Base-by-base conservation (phyloP, 345 rosid species). In the Camelina neglecta region DNA sequence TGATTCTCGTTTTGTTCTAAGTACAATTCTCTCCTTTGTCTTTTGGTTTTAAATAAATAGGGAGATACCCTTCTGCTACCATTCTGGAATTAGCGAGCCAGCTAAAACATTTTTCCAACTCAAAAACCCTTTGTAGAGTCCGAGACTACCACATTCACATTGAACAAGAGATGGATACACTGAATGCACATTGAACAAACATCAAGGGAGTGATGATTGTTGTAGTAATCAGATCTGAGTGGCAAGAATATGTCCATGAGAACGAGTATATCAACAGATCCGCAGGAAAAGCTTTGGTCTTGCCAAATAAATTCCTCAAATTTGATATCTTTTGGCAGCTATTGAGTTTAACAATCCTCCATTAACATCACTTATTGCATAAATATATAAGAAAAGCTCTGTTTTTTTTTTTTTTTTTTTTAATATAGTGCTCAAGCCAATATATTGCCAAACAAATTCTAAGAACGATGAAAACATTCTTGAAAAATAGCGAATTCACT, bases 251-350 rank as follows among this genome's bases (percentile, higher is more conserved):
- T 24, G 8, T 12, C 24, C 15, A 26, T 6, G 45, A 35, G 26
- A 59, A 59, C 31, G 42, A n/a, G 45, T 64, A 47, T 65, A 47
- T 65, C 56, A 48, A 11, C 13, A 42, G 15, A 39, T 39, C 45
- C 13, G 11, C 11, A 9, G 45, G 2, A 24, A 24, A 55, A 55
- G 10, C 20, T 29, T 3, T 55, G 18, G 13, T 11, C 16, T 55
- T 24, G 20, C 60, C 20, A 26, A 26, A 53, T 5, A 53, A 53
- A 7, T 20, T 51, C 3, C 54, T 4, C 13, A 21, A 53, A 53
- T 23, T 53, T 13, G 33, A 53, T 23, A 20, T 10, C 29, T 8
- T 11, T 54, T 0, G n/a, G 35, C 16, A 54, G 35, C 59, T 26
- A 13, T 2, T 29, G 38, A 13, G 36, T 12, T 13, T 7, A 15